Conservation (phyloP, 2,329 filamentous ascomycete species). For the Ascochyta lentis region DNA sequence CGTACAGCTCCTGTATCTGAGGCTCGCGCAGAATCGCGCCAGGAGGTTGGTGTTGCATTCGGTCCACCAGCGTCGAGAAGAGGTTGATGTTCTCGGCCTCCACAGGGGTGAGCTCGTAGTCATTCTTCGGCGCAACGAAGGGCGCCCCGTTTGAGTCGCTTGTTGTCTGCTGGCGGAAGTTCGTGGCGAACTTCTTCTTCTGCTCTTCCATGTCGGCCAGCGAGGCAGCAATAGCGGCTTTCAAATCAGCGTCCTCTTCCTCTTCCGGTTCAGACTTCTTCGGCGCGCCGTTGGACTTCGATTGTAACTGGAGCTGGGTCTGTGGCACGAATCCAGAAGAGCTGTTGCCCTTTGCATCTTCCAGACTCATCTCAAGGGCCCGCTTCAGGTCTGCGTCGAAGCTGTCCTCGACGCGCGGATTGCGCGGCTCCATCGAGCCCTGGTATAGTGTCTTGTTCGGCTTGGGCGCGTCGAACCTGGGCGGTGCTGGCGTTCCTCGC, state of each 20-base stretch:
- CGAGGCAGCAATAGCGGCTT: conserved; percentile 93
- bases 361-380: conserved; percentile 94
- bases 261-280: conserved; percentile 61
- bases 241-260: conserved; percentile 90
- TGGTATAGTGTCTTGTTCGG: conserved; percentile 67
- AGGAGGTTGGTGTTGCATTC: conserved; percentile 91
- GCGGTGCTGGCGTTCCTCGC: conserved; percentile 51
- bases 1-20: conserved; percentile 97
- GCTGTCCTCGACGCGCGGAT: conserved; percentile 83
- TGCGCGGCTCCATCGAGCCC: conserved; percentile 86
- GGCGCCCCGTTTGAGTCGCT: conserved; percentile 58
- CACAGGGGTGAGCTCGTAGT: conserved; percentile 90
- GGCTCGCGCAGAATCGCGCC: conserved; percentile 96
- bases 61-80: conserved; percentile 91
- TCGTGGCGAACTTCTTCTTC: conserved; percentile 86
- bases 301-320: conserved; percentile 55
- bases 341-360: conserved; percentile 81
- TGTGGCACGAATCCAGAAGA: conserved; percentile 75
- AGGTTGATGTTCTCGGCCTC: conserved; percentile 98
- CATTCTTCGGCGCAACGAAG: conserved; percentile 76
- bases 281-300: conserved; percentile 46
- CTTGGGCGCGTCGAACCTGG: conserved; percentile 57
- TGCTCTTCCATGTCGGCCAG: conserved; percentile 97
- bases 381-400: conserved; percentile 96
- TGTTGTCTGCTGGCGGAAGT: conserved; percentile 76